Conservation (phyloP, 2,329 filamentous ascomycete genomes). For the Colletotrichum sp. region DNA sequence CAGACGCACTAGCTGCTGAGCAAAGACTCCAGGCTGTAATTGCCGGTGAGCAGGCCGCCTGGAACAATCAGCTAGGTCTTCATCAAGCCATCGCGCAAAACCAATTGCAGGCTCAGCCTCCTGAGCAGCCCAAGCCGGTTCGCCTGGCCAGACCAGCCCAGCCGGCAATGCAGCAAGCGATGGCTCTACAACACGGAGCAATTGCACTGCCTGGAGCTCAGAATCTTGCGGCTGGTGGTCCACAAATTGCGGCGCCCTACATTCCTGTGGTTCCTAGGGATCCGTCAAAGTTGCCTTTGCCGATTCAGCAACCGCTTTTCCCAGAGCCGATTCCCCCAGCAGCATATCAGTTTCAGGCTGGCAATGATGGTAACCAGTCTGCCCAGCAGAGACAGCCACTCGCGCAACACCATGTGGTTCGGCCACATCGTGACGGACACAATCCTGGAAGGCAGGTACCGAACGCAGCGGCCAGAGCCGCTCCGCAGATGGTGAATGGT, state of each 20-base stretch:
- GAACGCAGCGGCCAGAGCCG: not conserved
- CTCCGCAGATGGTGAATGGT: not conserved
- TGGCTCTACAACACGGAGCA: not conserved
- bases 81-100: not conserved
- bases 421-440: not conserved
- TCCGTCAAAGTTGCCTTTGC: not conserved
- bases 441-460: not conserved
- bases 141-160: not conserved
- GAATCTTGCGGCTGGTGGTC: not conserved
- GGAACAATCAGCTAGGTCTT: not conserved
- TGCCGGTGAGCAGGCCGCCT: not conserved
- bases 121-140: not conserved
- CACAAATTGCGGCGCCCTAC: not conserved
- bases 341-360: not conserved
- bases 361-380: not conserved
- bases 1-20: not conserved
- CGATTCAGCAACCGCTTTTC: not conserved
- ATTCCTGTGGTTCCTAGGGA: not conserved
- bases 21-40: not conserved
- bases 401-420: not conserved
- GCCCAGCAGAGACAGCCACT: not conserved
- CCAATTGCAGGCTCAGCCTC: not conserved
- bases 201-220: not conserved
- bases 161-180: not conserved
- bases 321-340: not conserved